A percentile compares a stretch with the other conserved stretches of the same genome.
Conservation (phyloP, 192 early-diverging fungal genomes). For the Coemansia sp. region DNA sequence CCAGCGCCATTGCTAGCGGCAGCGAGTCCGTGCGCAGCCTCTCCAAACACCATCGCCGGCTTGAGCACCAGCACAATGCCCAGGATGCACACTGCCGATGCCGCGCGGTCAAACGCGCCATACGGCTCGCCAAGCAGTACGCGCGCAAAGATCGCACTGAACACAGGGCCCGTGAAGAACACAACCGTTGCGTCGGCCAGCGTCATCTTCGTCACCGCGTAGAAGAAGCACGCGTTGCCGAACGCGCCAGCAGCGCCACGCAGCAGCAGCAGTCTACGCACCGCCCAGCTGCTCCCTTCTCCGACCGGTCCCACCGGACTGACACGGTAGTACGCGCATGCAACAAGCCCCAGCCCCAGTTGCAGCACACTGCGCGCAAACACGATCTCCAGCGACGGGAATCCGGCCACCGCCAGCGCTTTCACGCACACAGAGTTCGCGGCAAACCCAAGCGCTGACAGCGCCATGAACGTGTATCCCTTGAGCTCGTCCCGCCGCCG, state of each 20-base stretch:
- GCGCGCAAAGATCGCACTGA: slow-evolving; percentile 69
- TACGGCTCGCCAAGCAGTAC: slow-evolving; percentile 66
- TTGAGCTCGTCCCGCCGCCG: slow-evolving; percentile 36
- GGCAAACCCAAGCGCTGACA: slow-evolving; percentile 71
- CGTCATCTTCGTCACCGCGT: slow-evolving; percentile 65
- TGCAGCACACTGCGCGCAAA: slow-evolving; percentile 73
- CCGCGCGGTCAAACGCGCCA: slow-evolving; percentile 57
- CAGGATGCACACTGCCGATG: slow-evolving; percentile 58
- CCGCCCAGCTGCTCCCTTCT: background rate
- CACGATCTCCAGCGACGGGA: slow-evolving; percentile 72
- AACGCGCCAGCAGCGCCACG: slow-evolving; percentile 67
- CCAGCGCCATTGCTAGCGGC: background rate
- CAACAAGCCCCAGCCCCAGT: slow-evolving; percentile 57
- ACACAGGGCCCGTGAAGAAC: slow-evolving; percentile 77
- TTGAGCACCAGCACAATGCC: slow-evolving; percentile 68
- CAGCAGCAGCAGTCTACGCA: slow-evolving; percentile 61
- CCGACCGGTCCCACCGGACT: slow-evolving; percentile 58
- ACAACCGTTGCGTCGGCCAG: slow-evolving; percentile 76
- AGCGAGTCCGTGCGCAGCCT: background rate
- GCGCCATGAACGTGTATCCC: slow-evolving; percentile 59
- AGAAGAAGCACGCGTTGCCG: slow-evolving; percentile 72
- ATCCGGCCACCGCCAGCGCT: slow-evolving; percentile 54
- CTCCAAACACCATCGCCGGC: slow-evolving; percentile 54
- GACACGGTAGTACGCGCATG: slow-evolving; percentile 55
- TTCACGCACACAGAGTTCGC: slow-evolving; percentile 75